Percentiles rank a stretch among this genome's conserved stretches.
Evolutionary conservation across 306 rosid species (phyloP).

Genomic region (Quercus ilex): DNA sequence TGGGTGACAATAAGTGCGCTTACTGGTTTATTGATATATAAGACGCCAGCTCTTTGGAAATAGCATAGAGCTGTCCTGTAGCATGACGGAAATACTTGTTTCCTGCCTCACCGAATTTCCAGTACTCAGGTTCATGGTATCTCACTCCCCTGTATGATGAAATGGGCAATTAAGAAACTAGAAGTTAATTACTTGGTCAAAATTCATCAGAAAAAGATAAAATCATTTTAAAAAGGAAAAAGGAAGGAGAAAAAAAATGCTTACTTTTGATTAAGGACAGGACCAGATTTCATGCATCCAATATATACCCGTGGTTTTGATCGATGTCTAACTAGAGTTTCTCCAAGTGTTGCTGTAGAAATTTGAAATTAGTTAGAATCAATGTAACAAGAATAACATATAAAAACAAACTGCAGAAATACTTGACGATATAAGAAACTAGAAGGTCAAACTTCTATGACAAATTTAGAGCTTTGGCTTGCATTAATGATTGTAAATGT

Average conservation of each 20-base stretch:
- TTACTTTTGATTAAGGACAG: constrained; percentile 86
- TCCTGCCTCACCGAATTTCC: constrained; percentile 97
- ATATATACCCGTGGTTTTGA: constrained; percentile 70
- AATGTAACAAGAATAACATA: not conserved
- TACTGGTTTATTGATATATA: constrained; percentile 88
- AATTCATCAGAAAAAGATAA: not conserved
- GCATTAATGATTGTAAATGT: not conserved
- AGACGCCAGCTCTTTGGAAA: constrained; percentile 88
- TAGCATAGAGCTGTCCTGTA: constrained; percentile 94
- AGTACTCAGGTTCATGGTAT: constrained; percentile 94
- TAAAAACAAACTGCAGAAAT: not conserved
- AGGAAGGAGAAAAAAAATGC: constrained; percentile 12
- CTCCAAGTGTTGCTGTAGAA: constrained; percentile 86
- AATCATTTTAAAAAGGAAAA: not conserved
- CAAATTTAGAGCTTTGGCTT: not conserved
- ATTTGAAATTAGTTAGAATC: constrained; percentile 15
- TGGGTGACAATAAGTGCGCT: constrained; percentile 25
- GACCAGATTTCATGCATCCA: constrained; percentile 99
- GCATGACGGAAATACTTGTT: constrained; percentile 99
- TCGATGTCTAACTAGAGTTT: constrained; percentile 86
- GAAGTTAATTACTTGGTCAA: not conserved
- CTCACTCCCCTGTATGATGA: constrained; percentile 80
- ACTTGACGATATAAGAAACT: not conserved
- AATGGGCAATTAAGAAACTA: constrained; percentile 33
- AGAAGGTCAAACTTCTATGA: not conserved